Evolutionary conservation across 371 early-diverging fungal species (phyloP).

Genomic region (Syncephalastrum monosporum): DNA sequence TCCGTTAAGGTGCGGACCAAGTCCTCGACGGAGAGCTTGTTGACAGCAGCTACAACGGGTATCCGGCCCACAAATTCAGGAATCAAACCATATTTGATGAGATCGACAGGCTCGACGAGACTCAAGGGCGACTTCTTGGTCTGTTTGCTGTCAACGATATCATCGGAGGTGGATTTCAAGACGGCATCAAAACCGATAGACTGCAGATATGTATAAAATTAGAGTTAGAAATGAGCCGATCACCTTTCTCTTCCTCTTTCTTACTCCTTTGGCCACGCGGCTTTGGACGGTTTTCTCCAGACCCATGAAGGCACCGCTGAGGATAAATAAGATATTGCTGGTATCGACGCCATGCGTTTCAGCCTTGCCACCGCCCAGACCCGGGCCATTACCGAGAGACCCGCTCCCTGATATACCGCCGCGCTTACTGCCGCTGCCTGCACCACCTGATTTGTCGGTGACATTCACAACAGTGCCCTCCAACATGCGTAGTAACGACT

Average conservation of each 20-base stretch:
- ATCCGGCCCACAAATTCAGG: conserved; percentile 91
- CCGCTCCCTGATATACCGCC: conserved; percentile 41
- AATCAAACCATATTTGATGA: conserved; percentile 87
- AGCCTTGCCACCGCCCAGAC: conserved; percentile 57
- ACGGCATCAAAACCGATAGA: conserved; percentile 79
- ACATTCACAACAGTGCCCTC: conserved; percentile 88
- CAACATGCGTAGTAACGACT: conserved; percentile 79
- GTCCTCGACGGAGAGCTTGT: conserved; percentile 65
- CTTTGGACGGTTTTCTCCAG: conserved; percentile 80
- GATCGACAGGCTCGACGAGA: conserved; percentile 75
- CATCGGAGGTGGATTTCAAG: conserved; percentile 29
- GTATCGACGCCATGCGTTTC: conserved; percentile 87
- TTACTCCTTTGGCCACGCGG: conserved; percentile 74
- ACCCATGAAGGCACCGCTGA: conserved; percentile 91
- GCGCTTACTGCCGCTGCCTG: conserved; percentile 31
- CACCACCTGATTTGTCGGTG: conserved; percentile 75
- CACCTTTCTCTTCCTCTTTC: conserved; percentile 1
- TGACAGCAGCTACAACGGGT: conserved; percentile 85
- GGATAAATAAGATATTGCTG: conserved; percentile 86
- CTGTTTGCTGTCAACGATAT: conserved; percentile 5
- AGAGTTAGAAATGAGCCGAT: not conserved
- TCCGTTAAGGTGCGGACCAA: conserved; percentile 80
- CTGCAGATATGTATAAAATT: conserved; percentile 14
- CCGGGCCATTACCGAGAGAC: conserved; percentile 41
- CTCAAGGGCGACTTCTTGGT: conserved; percentile 31